Evolutionary conservation across 805 yeast species (phyloP), one percentile per base, ranked within the genome.

Genomic region (Wickerhamiella lipophila): DNA sequence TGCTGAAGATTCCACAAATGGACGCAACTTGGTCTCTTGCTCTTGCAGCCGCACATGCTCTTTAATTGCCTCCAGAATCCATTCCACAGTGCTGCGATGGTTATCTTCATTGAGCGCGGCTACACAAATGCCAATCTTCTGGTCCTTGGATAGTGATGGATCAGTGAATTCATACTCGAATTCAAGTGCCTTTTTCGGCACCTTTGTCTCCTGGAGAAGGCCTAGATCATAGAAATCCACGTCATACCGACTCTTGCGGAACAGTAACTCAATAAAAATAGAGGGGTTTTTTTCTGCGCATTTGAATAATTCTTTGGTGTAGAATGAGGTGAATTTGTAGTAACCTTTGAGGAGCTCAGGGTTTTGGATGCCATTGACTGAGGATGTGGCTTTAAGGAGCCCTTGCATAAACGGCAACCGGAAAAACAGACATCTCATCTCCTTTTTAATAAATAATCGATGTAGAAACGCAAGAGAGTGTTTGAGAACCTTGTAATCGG

Each of bases 371-470:
- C 79, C 77, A 27, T 67, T 67, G 23, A 71, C 58, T 15, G 73
- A 61, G 34, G 69, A 71, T 11, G 77, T 66, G 6, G 82, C 66
- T 23, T 73, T 68, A 57, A 77, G 73, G 0, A 83, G 60, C 2
- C 74, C 58, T 13, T 71, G 60, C 73, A 89, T 74, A 59, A 92
- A 77, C 60, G 88, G 96, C 29, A 92, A 60, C 46, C 95, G 68
- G 56, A 72, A 79, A 29, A 83, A 62, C 29, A 75, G 64, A 0
- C 78, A 68, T 38, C 78, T 77, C 46, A 70, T 72, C 50, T 82
- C 80, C 36, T 76, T 72, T 43, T 77, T 71, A 43, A 81, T 78
- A 55, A 86, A 77, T 1, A 85, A 64, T 26, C 83, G 68, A 58
- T 83, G 85, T 58, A 87, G 78, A 58, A 76, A 89, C 0, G 81